Conservation (phyloP, 2,329 filamentous ascomycete genomes). For the Penicillium sp. region DNA sequence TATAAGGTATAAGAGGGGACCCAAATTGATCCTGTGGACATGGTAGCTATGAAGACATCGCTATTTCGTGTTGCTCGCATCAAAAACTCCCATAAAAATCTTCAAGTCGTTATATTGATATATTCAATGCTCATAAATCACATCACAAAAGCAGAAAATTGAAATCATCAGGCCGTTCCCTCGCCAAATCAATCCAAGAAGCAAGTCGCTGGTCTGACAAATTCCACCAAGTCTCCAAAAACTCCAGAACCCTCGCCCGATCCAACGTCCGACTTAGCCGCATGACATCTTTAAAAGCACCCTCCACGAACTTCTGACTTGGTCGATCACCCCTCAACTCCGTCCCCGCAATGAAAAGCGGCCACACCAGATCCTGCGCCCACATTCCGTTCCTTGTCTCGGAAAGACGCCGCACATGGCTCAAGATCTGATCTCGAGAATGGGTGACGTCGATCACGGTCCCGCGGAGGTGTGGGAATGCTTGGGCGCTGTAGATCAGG, state of each 20-base stretch:
- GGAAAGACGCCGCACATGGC: constrained; percentile 1
- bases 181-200: constrained; percentile 5
- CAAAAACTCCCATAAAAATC: neutral
- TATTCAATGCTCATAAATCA: neutral
- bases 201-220: neutral
- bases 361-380: constrained; percentile 5
- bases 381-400: constrained; percentile 4
- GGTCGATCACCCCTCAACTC: neutral
- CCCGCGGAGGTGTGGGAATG: neutral
- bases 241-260: constrained; percentile 1
- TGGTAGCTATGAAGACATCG: too few species aligned
- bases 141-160: constrained; percentile 6
- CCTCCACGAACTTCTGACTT: neutral
- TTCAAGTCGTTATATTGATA: neutral
- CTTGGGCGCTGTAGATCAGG: constrained; percentile 2
- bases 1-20: too few species aligned
- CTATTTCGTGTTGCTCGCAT: too few species aligned
- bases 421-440: neutral
- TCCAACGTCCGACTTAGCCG: constrained; percentile 5
- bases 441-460: neutral
- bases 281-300: constrained; percentile 3
- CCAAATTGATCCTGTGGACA: too few species aligned
- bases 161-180: constrained; percentile 1
- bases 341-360: constrained; percentile 5
- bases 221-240: constrained; percentile 4